Evolutionary conservation across 352 stramenopile genomes (phyloP).

Genomic region (Globisporangium spinosum): DNA sequence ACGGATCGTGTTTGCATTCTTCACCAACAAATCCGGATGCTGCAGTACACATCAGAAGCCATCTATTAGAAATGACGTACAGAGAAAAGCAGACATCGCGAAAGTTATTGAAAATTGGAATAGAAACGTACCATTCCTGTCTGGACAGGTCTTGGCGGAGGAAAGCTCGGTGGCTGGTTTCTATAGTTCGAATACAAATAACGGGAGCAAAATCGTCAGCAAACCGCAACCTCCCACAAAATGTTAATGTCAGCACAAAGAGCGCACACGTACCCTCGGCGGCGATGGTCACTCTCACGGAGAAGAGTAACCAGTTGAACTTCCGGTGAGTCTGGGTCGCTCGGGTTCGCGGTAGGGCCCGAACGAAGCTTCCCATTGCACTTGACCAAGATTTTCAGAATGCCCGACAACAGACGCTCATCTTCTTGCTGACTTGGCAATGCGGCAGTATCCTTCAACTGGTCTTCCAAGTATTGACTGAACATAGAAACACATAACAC

Average conservation of each 20-base stretch:
- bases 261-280: conserved; percentile 35
- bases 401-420: conserved; percentile 58
- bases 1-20: conserved; percentile 55
- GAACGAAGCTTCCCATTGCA: conserved; percentile 76
- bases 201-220: neutral
- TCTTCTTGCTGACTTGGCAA: conserved; percentile 49
- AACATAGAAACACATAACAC: neutral
- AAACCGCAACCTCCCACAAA: neutral
- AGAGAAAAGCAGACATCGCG: neutral
- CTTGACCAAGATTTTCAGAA: conserved; percentile 73
- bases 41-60: conserved; percentile 16
- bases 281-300: conserved; percentile 62
- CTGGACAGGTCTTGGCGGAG: conserved; percentile 39
- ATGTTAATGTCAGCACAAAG: neutral
- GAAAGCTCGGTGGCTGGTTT: conserved; percentile 41
- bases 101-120: neutral
- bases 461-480: conserved; percentile 58
- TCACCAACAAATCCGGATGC: conserved; percentile 46
- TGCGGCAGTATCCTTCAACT: conserved; percentile 32
- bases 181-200: conserved; percentile 11
- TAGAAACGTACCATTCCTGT: conserved; percentile 28
- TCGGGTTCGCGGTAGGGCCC: conserved; percentile 40
- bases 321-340: conserved; percentile 58
- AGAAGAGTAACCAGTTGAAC: conserved; percentile 63
- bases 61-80: neutral